Evolutionary conservation across 2,329 filamentous ascomycete genomes (phyloP).

Genomic region (Apiospora arundinis): DNA sequence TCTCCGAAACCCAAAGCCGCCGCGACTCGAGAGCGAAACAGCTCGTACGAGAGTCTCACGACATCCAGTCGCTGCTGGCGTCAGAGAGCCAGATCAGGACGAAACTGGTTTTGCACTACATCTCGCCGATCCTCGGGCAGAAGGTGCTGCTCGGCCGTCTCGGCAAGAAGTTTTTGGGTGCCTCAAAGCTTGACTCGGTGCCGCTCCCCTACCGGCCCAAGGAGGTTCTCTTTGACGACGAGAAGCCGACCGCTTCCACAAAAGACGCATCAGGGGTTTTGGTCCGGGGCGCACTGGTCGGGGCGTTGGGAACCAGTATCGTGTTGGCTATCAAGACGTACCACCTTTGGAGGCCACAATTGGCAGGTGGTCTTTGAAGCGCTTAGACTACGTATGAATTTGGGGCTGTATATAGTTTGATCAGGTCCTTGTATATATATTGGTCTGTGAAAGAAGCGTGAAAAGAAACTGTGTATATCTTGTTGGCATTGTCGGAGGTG

Average conservation of each 20-base stretch:
- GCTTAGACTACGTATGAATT: not conserved
- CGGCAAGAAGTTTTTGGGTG: slow-evolving; percentile 13
- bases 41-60: slow-evolving; percentile 28
- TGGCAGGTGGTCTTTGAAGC: not conserved
- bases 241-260: slow-evolving; percentile 25
- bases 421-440: no score
- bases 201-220: slow-evolving; percentile 27
- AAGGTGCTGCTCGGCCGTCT: not conserved
- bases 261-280: not conserved
- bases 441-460: no score
- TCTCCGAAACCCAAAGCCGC: slow-evolving; percentile 29
- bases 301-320: not conserved
- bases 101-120: slow-evolving; percentile 1
- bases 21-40: slow-evolving; percentile 27
- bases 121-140: not conserved
- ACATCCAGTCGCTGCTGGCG: slow-evolving; percentile 30
- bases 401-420: no score
- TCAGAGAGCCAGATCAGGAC: slow-evolving; percentile 29
- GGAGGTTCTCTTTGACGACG: slow-evolving; percentile 28
- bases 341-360: not conserved
- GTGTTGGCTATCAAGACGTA: not conserved
- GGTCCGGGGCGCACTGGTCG: not conserved
- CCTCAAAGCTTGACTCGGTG: slow-evolving; percentile 19
- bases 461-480: not conserved
- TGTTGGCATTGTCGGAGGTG: no score